Percentiles rank a stretch among this genome's conserved stretches.
Evolutionary conservation across 2,329 filamentous ascomycete species (phyloP).

Genomic region (Teratosphaeria zuluensis): DNA sequence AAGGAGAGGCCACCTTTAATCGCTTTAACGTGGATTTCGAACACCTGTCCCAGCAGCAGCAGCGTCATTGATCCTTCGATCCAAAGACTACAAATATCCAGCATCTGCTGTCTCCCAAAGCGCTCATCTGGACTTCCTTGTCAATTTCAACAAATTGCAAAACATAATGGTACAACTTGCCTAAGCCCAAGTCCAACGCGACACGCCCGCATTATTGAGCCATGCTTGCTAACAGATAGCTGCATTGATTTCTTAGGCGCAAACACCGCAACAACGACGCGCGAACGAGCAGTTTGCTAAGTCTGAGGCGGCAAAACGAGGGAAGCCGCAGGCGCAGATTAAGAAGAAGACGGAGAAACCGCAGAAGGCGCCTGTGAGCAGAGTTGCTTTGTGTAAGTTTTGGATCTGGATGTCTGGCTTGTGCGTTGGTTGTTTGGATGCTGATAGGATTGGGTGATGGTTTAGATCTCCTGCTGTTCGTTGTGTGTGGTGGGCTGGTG

Average conservation of each 20-base stretch:
- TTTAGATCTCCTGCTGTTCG: slow-evolving; percentile 51
- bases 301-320: slow-evolving; percentile 62
- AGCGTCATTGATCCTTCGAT: neutral
- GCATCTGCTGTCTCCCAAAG: neutral
- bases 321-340: slow-evolving; percentile 46
- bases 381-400: slow-evolving; percentile 52
- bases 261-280: slow-evolving; percentile 68
- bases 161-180: neutral
- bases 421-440: neutral
- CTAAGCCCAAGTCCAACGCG: neutral
- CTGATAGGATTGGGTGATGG: neutral
- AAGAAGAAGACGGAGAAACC: slow-evolving; percentile 29
- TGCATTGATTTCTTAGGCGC: slow-evolving; percentile 1
- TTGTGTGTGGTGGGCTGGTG: slow-evolving; percentile 51
- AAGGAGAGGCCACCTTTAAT: neutral
- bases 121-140: neutral
- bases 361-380: slow-evolving; percentile 41
- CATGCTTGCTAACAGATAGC: no score
- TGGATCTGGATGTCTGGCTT: neutral
- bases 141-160: neutral
- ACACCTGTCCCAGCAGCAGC: neutral
- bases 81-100: no score
- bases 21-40: neutral
- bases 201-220: neutral
- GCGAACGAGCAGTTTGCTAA: slow-evolving; percentile 72